Evolutionary conservation across 2,329 filamentous ascomycete species (phyloP).

Genomic region (Fusarium mangiferae): DNA sequence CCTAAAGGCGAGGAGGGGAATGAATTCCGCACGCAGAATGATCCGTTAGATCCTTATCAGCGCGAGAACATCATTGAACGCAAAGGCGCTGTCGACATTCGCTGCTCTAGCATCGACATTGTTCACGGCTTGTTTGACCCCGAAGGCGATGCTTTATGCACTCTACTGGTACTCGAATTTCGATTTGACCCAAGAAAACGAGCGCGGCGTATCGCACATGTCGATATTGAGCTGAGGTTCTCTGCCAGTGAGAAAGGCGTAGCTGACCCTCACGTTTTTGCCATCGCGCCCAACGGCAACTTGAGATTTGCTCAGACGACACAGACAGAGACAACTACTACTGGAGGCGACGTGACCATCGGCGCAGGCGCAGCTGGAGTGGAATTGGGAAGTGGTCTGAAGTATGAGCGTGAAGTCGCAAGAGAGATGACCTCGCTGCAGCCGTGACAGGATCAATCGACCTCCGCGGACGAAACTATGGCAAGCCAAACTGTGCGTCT

Average conservation of each 20-base stretch:
- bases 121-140: slow-evolving; percentile 14
- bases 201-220: not conserved
- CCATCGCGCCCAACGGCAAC: slow-evolving; percentile 7
- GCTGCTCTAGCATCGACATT: slow-evolving; percentile 1
- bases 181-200: not conserved
- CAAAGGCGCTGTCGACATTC: slow-evolving; percentile 9
- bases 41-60: slow-evolving; percentile 19
- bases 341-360: not conserved
- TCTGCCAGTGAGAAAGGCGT: not conserved
- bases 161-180: slow-evolving; percentile 7
- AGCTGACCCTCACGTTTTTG: not conserved
- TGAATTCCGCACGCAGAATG: slow-evolving; percentile 21
- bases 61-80: slow-evolving; percentile 13
- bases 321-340: not conserved
- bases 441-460: not conserved
- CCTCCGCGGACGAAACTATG: not conserved
- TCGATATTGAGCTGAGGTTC: slow-evolving; percentile 12
- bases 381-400: not conserved
- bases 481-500: not conserved
- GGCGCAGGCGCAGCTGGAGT: not conserved
- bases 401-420: not conserved
- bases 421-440: not conserved
- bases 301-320: not conserved
- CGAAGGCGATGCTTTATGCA: slow-evolving; percentile 12
- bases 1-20: slow-evolving; percentile 2